Evolutionary conservation across 306 rosid genomes (phyloP), one percentile per base, ranked within the genome.

Genomic region (Vigna mungo): DNA sequence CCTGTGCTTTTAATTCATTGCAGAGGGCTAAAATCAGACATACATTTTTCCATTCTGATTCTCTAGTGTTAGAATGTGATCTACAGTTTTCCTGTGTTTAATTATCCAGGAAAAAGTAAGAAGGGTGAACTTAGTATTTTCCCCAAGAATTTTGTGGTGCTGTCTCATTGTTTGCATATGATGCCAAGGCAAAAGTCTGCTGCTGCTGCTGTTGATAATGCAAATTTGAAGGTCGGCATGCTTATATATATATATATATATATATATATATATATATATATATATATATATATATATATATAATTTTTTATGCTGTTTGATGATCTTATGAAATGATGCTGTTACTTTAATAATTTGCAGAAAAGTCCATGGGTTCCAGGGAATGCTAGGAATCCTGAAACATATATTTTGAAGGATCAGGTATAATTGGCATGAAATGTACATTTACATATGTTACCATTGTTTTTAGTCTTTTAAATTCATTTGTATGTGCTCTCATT

Each of bases 101-200:
- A 87, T 84, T 87, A 85, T 81, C 82, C 80, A 93, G 98, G 98
- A 18, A 93, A 93, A 88, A 93, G 93, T 74, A 93, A 91, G 83
- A 93, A 88, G 69, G 98, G 98, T 71, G 97, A 93, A 82, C 88
- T 91, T 16, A 93, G 97, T 84, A 89, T 93, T 66, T 93, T 93
- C 68, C 96, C 95, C 47, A 87, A 74, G 80, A 84, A 87, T 44
- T 88, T 90, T 76, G 64, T 83, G 30, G 86, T 85, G 70, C 85
- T 93, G 69, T 91, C 96, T 54, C 93, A 91, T 84, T 89, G 96
- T 81, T 84, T 93, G 52, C 96, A 91, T 80, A 93, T 91, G 98
- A 72, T 93, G 93, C 96, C 98, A 27, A 90, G 90, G 72, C 96
- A 88, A 83, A 90, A 89, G 75, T 76, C 89, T 60, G 91, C 76